Percentiles rank a stretch among this genome's conserved stretches.
phyloP scores from a whole-genome alignment of 208 protist genomes.

The Leishmania aethiopica region DNA sequence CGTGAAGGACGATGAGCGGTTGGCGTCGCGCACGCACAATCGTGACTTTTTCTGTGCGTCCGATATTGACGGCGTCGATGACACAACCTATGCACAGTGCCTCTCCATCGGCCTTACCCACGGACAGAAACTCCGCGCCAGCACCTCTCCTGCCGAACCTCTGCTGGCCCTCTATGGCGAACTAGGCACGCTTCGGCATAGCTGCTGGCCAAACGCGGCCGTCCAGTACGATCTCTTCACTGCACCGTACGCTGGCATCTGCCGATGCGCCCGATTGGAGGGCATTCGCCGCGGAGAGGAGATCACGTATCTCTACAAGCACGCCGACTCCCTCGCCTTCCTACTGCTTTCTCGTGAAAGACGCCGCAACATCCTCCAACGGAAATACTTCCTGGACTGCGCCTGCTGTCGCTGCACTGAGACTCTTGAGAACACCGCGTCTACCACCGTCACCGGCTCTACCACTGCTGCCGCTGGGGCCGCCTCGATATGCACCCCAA shows the following conservation, averaged over 20 bases:
- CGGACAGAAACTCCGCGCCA: slow-evolving; percentile 30
- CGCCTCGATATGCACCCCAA: neutral
- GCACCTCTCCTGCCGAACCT: neutral
- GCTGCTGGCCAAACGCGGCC: slow-evolving; percentile 51
- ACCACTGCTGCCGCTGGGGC: neutral
- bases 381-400: slow-evolving; percentile 50
- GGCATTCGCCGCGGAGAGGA: slow-evolving; percentile 45
- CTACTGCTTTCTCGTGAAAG: slow-evolving; percentile 53
- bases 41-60: slow-evolving; percentile 32
- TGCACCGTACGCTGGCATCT: slow-evolving; percentile 41
- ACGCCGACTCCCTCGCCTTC: slow-evolving; percentile 53
- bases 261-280: slow-evolving; percentile 34
- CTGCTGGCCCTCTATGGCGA: slow-evolving; percentile 47
- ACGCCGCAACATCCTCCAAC: slow-evolving; percentile 36
- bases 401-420: slow-evolving; percentile 43
- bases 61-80: slow-evolving; percentile 34
- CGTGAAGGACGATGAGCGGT: slow-evolving; percentile 28
- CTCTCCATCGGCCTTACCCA: slow-evolving; percentile 41
- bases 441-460: too few relatives aligned
- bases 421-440: neutral
- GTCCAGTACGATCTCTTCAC: slow-evolving; percentile 42
- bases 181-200: slow-evolving; percentile 43
- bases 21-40: slow-evolving; percentile 27
- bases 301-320: slow-evolving; percentile 50
- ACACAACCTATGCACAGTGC: slow-evolving; percentile 32